Evolutionary conservation across 2,329 filamentous ascomycete genomes (phyloP).

Genomic region (Hymenoscyphus repandus): DNA sequence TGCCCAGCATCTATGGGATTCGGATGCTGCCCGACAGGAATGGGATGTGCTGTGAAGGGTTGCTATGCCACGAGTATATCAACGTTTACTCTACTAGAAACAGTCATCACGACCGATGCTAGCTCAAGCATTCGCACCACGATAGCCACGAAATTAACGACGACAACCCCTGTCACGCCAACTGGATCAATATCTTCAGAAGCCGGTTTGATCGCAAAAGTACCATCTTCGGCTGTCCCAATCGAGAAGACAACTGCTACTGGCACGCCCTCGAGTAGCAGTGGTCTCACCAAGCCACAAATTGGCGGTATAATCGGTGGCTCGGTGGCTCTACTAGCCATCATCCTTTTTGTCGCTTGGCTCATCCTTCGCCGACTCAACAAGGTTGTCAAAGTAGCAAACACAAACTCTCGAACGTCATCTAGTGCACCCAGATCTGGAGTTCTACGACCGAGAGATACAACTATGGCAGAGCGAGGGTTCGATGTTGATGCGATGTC

Average conservation of each 20-base stretch:
- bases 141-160: slow-evolving; percentile 35
- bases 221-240: slow-evolving; percentile 15
- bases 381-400: slow-evolving; percentile 29
- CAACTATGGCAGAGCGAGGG: neutral
- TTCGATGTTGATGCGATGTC: slow-evolving; percentile 24
- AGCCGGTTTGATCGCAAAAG: slow-evolving; percentile 16
- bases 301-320: slow-evolving; percentile 52
- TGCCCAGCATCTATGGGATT: slow-evolving; percentile 47
- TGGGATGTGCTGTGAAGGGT: slow-evolving; percentile 41
- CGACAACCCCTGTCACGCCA: slow-evolving; percentile 33
- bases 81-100: slow-evolving; percentile 41
- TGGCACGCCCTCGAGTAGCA: slow-evolving; percentile 31
- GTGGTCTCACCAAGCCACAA: slow-evolving; percentile 28
- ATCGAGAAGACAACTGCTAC: slow-evolving; percentile 25
- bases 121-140: slow-evolving; percentile 36
- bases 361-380: slow-evolving; percentile 47
- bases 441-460: slow-evolving; percentile 2
- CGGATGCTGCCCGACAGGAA: slow-evolving; percentile 47
- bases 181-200: slow-evolving; percentile 10
- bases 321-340: slow-evolving; percentile 42
- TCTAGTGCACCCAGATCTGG: slow-evolving; percentile 14
- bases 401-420: slow-evolving; percentile 16
- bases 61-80: slow-evolving; percentile 45
- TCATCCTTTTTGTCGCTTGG: slow-evolving; percentile 42
- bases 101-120: slow-evolving; percentile 41